Percentiles rank a stretch among this genome's conserved stretches.
Evolutionary conservation across 2,329 filamentous ascomycete genomes (phyloP).

Genomic region (Cladorrhinum sp.): DNA sequence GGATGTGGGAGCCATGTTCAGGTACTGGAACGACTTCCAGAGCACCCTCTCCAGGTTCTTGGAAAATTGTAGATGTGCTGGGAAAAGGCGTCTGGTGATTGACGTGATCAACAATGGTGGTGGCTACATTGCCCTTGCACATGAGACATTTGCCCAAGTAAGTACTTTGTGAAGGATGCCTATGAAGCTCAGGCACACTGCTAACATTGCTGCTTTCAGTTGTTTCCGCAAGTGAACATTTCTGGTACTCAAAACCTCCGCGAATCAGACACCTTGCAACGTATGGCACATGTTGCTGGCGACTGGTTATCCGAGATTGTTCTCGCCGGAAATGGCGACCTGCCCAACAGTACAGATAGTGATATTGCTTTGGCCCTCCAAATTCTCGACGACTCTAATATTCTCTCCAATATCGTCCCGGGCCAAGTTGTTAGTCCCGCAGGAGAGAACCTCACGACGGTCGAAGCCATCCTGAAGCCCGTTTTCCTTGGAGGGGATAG

Average conservation of each 20-base stretch:
- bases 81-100: constrained; percentile 60
- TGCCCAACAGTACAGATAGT: too few relatives aligned
- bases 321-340: too few relatives aligned
- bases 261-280: constrained; percentile 44
- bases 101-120: constrained; percentile 62
- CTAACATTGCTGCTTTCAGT: too few relatives aligned
- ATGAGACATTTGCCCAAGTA: constrained; percentile 45
- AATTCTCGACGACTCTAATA: background rate
- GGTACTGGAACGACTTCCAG: too few relatives aligned
- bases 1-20: too few relatives aligned
- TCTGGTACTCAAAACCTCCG: constrained; percentile 52
- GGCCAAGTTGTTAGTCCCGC: constrained; percentile 46
- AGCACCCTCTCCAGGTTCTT: constrained; percentile 39
- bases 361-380: background rate
- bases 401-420: constrained; percentile 44
- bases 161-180: too few relatives aligned
- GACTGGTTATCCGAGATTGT: constrained; percentile 17
- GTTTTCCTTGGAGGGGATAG: constrained; percentile 43
- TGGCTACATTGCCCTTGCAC: constrained; percentile 47
- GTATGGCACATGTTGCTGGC: constrained; percentile 40
- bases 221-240: constrained; percentile 50
- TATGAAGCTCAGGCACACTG: too few relatives aligned
- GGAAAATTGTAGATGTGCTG: constrained; percentile 40
- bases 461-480: constrained; percentile 34
- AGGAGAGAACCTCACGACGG: constrained; percentile 31